phyloP scores from a whole-genome alignment of 345 rosid species.

The Microthlaspi erraticum region DNA sequence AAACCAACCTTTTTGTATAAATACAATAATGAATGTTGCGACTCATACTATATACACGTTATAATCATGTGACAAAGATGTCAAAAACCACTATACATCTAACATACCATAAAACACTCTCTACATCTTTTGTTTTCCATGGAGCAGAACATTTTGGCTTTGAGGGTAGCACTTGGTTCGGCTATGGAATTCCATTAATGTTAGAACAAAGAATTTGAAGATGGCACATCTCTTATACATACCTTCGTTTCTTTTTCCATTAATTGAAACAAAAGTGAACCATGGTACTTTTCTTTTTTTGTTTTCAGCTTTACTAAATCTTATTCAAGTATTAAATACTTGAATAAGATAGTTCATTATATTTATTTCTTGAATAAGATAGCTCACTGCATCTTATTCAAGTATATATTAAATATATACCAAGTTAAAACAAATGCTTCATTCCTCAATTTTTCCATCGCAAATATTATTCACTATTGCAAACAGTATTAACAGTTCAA shows the following conservation, averaged over 20 bases:
- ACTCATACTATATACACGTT: neutral
- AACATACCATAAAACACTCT: neutral
- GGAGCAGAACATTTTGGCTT: neutral
- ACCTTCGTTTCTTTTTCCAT: neutral
- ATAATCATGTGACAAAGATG: neutral
- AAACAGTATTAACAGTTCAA: neutral
- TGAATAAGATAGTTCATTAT: slow-evolving; percentile 23
- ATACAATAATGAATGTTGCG: neutral
- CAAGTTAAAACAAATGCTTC: neutral
- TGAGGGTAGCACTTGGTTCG: slow-evolving; percentile 1
- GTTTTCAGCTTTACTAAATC: neutral
- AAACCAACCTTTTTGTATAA: neutral
- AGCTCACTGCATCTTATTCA: slow-evolving; percentile 13
- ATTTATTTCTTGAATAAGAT: slow-evolving; percentile 25
- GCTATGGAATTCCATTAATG: slow-evolving; percentile 2
- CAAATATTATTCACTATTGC: neutral
- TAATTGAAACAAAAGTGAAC: neutral
- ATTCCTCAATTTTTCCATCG: neutral
- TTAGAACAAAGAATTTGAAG: neutral
- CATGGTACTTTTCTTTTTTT: neutral
- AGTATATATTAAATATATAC: neutral
- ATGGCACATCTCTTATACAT: slow-evolving; percentile 1
- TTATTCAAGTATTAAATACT: neutral
- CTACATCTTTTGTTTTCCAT: neutral
- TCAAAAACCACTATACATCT: neutral